A percentile compares a stretch with the other conserved stretches of the same genome.
phyloP scores from a whole-genome alignment of 352 stramenopile genomes.

The Saprolegnia parasitica region DNA sequence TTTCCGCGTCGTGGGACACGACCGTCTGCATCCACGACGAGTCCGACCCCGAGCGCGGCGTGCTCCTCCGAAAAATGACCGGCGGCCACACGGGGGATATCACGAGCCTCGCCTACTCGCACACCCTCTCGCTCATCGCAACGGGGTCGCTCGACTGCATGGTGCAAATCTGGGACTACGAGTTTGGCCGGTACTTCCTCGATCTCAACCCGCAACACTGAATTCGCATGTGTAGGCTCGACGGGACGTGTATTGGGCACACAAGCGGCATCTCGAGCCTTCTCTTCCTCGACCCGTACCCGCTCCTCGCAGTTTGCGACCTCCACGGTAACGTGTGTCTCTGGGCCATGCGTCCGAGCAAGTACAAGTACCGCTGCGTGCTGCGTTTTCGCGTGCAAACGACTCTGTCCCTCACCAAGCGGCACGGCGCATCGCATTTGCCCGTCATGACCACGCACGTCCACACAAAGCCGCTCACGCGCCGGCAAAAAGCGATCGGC shows the following conservation, averaged over 20 bases:
- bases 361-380: slow-evolving; percentile 65
- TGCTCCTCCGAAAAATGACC: slow-evolving; percentile 66
- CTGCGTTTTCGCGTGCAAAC: slow-evolving; percentile 58
- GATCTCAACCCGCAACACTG: not conserved
- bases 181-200: slow-evolving; percentile 59
- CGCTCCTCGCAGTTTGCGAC: slow-evolving; percentile 63
- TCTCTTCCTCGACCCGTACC: slow-evolving; percentile 68
- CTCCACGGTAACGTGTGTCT: slow-evolving; percentile 67
- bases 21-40: slow-evolving; percentile 83
- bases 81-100: slow-evolving; percentile 77
- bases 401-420: slow-evolving; percentile 34
- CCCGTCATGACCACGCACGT: slow-evolving; percentile 8
- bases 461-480: slow-evolving; percentile 14
- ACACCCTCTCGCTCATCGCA: slow-evolving; percentile 67
- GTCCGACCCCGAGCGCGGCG: slow-evolving; percentile 66
- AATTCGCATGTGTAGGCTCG: slow-evolving; percentile 30
- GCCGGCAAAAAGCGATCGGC: not conserved
- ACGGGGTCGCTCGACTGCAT: slow-evolving; percentile 62
- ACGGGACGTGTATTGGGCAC: slow-evolving; percentile 67
- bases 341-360: slow-evolving; percentile 64
- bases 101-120: slow-evolving; percentile 67
- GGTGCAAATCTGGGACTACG: slow-evolving; percentile 84
- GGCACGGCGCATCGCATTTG: slow-evolving; percentile 12
- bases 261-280: slow-evolving; percentile 60
- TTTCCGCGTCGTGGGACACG: slow-evolving; percentile 76